Evolutionary conservation across 2,329 filamentous ascomycete species (phyloP), one percentile per base, ranked within the genome.

Genomic region (Paramyrothecium roridum): DNA sequence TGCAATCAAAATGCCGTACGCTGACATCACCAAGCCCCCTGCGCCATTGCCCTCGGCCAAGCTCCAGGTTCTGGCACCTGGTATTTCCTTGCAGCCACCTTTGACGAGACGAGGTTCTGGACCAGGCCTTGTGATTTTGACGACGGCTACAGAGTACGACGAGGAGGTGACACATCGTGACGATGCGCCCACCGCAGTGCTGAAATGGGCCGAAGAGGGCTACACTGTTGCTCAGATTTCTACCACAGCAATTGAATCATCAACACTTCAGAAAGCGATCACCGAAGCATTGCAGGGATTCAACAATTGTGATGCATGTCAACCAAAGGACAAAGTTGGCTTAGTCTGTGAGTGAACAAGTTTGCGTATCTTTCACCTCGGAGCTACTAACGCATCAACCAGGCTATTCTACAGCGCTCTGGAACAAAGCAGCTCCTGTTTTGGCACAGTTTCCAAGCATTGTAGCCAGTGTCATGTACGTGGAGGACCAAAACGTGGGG

Each of bases 181-280:
- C 59, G 70, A 55, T 57, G 75, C 76, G 53, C 86, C 86, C 0
- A 75, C 80, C 10, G 82, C 83, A 0, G 63, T 83, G 16, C 65
- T 82, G 57, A 90, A 90, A 69, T 90, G 87, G 87, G 86, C 86
- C 0, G 87, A 90, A 65, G 87, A 90, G 66, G 85, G 87, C 0
- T 89, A 83, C 60, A 74, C 81, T 0, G 84, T 89, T 3, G 83
- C 75, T 0, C 79, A 87, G 65, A 65, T 89, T 1, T 64, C 70
- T 2, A 62, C 73, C 2, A 61, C 59, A n/a, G 50, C 59, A 26
- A 21, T 62, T 12, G 48, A 54, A 2, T 20, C 22, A 26, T 45
- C 59, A 8, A 10, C 60, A 21, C 50, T 57, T 19, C 50, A 59
- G 51, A 54, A 54, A 17, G 52, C 58, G 17, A 50, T 69, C 1